These are phyloP conservation scores for Suillus tomentosus DNA, from an alignment of 768 basidiomycete genomes.

Conservation along the genomic window DNA sequence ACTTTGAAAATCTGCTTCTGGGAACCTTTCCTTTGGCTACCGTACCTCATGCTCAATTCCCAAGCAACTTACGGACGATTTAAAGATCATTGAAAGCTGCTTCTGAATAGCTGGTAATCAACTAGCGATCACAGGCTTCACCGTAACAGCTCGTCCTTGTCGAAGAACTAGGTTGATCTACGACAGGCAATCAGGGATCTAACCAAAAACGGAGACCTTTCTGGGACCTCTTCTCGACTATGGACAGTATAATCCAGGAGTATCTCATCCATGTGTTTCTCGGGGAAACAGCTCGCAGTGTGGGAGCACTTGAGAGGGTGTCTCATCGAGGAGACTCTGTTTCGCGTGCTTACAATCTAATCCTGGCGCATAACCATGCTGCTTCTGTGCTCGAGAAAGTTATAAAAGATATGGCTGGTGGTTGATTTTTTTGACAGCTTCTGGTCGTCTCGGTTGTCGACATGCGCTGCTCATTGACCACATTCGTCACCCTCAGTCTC, in stretches of 20 bases:
- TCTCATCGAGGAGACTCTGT: slow-evolving; percentile 50
- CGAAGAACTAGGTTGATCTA: not conserved
- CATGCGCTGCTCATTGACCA: slow-evolving; percentile 19
- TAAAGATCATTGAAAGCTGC: not conserved
- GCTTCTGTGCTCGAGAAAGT: slow-evolving; percentile 2
- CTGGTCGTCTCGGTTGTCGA: not conserved
- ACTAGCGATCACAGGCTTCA: not conserved
- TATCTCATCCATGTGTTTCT: not conserved
- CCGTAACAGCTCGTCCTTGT: not conserved
- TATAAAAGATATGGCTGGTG: slow-evolving; percentile 14
- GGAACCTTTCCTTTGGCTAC: not conserved
- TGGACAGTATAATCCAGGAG: not conserved
- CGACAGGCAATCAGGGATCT: not conserved
- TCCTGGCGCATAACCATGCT: slow-evolving; percentile 16
- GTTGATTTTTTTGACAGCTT: not conserved
- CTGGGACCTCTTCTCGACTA: not conserved
- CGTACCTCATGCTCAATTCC: not conserved
- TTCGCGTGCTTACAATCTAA: slow-evolving; percentile 45
- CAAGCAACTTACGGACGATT: not conserved
- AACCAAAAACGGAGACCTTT: not conserved
- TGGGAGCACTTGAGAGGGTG: slow-evolving; percentile 14
- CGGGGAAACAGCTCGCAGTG: slow-evolving; percentile 4
- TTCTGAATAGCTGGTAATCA: not conserved
- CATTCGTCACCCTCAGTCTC: slow-evolving; percentile 19
- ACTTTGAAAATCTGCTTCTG: not conserved